Conservation (phyloP, 2,329 filamentous ascomycete genomes). For the Lachnellula occidentalis region DNA sequence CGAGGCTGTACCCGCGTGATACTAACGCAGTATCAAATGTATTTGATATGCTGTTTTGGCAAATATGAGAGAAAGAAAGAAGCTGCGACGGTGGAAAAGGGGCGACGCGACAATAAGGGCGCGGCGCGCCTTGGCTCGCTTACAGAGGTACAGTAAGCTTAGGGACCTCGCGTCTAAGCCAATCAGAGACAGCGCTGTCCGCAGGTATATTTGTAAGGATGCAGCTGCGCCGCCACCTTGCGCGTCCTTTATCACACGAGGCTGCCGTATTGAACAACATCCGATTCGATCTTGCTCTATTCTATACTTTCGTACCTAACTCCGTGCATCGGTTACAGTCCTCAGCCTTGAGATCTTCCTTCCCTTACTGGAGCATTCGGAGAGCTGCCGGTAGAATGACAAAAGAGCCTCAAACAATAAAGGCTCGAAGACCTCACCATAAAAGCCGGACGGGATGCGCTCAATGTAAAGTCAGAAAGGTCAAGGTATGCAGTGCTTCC, state of each 20-base stretch:
- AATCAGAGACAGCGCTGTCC: neutral
- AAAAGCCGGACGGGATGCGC: constrained; percentile 32
- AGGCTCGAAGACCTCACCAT: constrained; percentile 30
- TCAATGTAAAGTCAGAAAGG: constrained; percentile 32
- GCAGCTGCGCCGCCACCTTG: too few species aligned
- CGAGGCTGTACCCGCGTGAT: too few species aligned
- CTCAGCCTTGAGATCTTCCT: neutral
- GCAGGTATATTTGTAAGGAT: neutral
- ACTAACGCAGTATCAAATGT: too few species aligned
- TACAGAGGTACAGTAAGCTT: too few species aligned
- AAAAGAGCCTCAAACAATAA: constrained; percentile 9
- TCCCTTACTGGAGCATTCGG: neutral
- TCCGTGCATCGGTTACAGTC: too few species aligned
- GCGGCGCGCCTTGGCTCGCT: too few species aligned
- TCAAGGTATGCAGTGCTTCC: constrained; percentile 28
- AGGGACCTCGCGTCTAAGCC: neutral
- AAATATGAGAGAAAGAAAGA: too few species aligned
- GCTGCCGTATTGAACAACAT: neutral
- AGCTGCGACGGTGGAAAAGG: too few species aligned
- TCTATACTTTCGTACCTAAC: neutral
- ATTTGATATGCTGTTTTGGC: too few species aligned
- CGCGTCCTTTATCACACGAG: too few species aligned
- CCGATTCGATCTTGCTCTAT: neutral
- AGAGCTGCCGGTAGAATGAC: neutral
- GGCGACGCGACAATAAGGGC: too few species aligned